Conservation (phyloP, 345 rosid species). For the Salix purpurea region DNA sequence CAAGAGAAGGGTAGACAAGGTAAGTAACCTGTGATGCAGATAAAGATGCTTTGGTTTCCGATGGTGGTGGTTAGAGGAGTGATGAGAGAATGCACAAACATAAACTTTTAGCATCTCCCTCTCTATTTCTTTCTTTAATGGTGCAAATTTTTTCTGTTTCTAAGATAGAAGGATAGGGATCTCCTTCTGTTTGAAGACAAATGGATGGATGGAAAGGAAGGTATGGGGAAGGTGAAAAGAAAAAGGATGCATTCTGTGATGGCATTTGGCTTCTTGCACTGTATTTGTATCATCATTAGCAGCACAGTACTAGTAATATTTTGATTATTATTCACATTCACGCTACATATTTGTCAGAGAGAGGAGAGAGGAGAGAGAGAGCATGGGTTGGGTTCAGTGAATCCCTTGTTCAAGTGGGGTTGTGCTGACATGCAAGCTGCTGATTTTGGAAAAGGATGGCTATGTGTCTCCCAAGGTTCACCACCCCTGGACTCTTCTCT, state of each 20-base stretch:
- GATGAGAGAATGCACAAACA: not conserved
- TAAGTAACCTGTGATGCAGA: not conserved
- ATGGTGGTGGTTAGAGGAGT: not conserved
- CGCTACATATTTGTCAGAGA: too few species aligned
- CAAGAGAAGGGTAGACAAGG: not conserved
- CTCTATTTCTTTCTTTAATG: not conserved
- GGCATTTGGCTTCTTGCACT: not conserved
- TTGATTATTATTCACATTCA: not conserved
- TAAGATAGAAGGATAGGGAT: not conserved
- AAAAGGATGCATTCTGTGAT: not conserved
- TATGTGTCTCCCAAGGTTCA: conserved; percentile 15
- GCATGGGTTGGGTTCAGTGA: conserved; percentile 13
- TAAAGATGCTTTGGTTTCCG: not conserved
- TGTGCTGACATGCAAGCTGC: conserved; percentile 13
- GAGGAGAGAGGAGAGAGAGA: not conserved
- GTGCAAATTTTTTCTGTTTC: not conserved
- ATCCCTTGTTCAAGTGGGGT: conserved; percentile 5
- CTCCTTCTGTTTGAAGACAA: not conserved
- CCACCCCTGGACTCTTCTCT: conserved; percentile 3
- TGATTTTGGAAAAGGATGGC: conserved; percentile 13
- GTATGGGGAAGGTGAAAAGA: not conserved
- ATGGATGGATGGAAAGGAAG: not conserved
- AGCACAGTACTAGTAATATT: too few species aligned
- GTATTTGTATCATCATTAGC: not conserved
- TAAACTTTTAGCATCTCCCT: not conserved